These are phyloP conservation scores for Adansonia digitata DNA, from an alignment of 345 rosid species.

Conservation along the genomic window DNA sequence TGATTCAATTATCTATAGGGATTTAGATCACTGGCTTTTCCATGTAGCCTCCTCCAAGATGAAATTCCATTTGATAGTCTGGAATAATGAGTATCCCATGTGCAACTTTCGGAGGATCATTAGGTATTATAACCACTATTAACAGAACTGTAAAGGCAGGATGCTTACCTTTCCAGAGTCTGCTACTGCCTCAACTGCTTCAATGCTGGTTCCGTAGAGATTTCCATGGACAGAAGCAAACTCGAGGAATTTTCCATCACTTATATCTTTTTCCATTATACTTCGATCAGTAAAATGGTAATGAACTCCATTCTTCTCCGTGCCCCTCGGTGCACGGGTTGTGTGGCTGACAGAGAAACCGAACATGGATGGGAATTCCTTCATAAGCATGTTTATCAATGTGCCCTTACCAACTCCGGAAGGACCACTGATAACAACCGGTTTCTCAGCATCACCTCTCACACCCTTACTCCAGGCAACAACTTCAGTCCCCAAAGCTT, in stretches of 20 bases:
- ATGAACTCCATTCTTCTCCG: slow-evolving; percentile 60
- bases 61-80: too few species aligned
- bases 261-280: slow-evolving; percentile 75
- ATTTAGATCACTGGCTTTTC: too few species aligned
- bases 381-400: slow-evolving; percentile 60
- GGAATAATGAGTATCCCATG: not conserved
- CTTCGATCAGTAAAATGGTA: slow-evolving; percentile 73
- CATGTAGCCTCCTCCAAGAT: too few species aligned
- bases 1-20: too few species aligned
- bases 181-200: slow-evolving; percentile 87
- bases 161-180: slow-evolving; percentile 76
- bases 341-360: slow-evolving; percentile 94
- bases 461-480: slow-evolving; percentile 91
- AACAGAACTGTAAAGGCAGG: not conserved
- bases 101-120: not conserved
- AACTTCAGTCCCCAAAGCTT: slow-evolving; percentile 40
- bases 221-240: slow-evolving; percentile 87
- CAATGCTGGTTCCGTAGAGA: slow-evolving; percentile 84
- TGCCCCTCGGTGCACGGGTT: slow-evolving; percentile 67
- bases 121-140: not conserved
- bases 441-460: slow-evolving; percentile 56
- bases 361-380: slow-evolving; percentile 73
- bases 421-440: slow-evolving; percentile 87
- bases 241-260: slow-evolving; percentile 86
- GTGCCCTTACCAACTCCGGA: slow-evolving; percentile 95